phyloP scores from a whole-genome alignment of 2,329 filamentous ascomycete genomes.

The Aspergillus luchuensis region DNA sequence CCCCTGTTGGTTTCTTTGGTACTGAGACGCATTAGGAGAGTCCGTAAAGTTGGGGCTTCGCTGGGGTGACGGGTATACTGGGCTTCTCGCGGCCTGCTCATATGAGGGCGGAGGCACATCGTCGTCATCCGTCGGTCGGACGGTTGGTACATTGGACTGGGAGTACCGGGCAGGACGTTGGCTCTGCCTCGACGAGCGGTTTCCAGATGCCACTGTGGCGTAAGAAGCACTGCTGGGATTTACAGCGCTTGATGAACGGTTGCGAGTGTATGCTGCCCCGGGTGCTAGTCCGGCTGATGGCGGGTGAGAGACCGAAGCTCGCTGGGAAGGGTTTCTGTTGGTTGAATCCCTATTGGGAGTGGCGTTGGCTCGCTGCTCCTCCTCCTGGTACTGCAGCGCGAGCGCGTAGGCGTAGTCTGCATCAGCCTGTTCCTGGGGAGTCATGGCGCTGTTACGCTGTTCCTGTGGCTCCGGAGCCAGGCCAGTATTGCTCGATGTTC shows the following conservation, averaged over 20 bases:
- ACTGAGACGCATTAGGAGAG: slow-evolving; percentile 22
- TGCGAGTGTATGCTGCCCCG: slow-evolving; percentile 12
- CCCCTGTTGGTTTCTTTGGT: slow-evolving; percentile 23
- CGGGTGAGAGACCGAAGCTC: slow-evolving; percentile 24
- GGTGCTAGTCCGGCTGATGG: slow-evolving; percentile 21
- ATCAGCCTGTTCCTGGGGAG: slow-evolving; percentile 66
- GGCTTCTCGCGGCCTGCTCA: slow-evolving; percentile 62
- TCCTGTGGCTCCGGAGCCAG: slow-evolving; percentile 5
- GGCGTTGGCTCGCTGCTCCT: slow-evolving; percentile 69
- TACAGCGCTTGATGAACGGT: slow-evolving; percentile 26
- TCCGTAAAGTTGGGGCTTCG: slow-evolving; percentile 39
- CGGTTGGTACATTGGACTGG: slow-evolving; percentile 19
- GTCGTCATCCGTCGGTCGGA: slow-evolving; percentile 44
- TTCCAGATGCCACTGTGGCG: slow-evolving; percentile 18
- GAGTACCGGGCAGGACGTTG: slow-evolving; percentile 18
- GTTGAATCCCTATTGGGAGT: slow-evolving; percentile 73
- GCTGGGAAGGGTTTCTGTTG: slow-evolving; percentile 41
- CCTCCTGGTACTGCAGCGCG: slow-evolving; percentile 89
- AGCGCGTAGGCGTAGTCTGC: slow-evolving; percentile 81
- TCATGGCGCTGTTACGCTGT: slow-evolving; percentile 23
- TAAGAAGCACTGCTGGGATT: slow-evolving; percentile 19
- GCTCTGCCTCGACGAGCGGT: slow-evolving; percentile 28
- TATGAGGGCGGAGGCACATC: slow-evolving; percentile 66
- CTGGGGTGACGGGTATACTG: slow-evolving; percentile 57
- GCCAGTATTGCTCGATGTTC: slow-evolving; percentile 29